Evolutionary conservation across 768 basidiomycete genomes (phyloP).

Genomic region (Macrolepiota dolichaula): DNA sequence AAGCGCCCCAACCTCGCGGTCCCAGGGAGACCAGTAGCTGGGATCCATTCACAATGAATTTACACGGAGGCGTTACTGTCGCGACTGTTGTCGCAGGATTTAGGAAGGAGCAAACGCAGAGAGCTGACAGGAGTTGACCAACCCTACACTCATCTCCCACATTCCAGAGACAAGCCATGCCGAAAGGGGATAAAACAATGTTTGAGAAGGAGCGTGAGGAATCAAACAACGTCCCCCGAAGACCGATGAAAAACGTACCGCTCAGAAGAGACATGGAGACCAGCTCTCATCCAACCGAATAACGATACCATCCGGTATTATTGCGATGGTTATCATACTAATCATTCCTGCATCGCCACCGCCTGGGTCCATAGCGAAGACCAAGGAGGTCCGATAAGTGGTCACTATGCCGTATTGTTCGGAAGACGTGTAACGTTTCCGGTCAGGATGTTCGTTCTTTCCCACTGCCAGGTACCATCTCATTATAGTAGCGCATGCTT

Average conservation of each 20-base stretch:
- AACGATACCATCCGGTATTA: neutral
- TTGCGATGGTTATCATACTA: constrained; percentile 3
- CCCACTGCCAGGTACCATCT: too few species aligned
- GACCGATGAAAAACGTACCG: neutral
- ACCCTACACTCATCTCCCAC: constrained; percentile 6
- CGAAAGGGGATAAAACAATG: constrained; percentile 22
- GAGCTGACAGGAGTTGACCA: constrained; percentile 7
- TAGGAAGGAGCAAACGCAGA: constrained; percentile 14
- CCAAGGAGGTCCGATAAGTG: neutral
- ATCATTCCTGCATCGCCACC: neutral
- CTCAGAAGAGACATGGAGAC: neutral
- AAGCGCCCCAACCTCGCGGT: too few species aligned
- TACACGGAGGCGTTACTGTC: constrained; percentile 6
- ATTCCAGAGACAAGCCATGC: constrained; percentile 19
- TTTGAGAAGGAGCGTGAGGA: constrained; percentile 18
- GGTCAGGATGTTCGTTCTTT: too few species aligned
- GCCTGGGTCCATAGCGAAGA: too few species aligned
- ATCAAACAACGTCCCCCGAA: constrained; percentile 7
- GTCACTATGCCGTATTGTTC: neutral
- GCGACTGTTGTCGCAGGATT: constrained; percentile 9
- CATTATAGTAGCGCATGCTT: too few species aligned
- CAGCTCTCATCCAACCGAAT: neutral
- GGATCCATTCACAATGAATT: constrained; percentile 7
- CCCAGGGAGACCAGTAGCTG: too few species aligned
- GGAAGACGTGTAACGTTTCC: too few species aligned